Evolutionary conservation across 768 basidiomycete genomes (phyloP).

Genomic region (Podaxis sp.): DNA sequence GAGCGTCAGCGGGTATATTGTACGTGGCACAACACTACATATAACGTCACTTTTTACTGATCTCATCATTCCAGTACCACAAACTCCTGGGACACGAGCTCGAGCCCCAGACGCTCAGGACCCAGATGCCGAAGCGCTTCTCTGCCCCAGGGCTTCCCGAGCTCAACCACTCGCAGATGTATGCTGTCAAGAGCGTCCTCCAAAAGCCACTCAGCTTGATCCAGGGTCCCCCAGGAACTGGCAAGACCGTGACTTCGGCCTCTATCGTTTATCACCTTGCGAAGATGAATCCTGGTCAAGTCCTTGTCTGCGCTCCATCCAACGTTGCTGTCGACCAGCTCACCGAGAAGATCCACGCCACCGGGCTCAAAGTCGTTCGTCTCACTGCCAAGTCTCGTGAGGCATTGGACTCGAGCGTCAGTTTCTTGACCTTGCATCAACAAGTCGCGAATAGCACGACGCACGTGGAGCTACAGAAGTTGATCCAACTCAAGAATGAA

Average conservation of each 20-base stretch:
- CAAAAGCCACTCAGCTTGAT: constrained; percentile 98
- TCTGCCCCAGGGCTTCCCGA: constrained; percentile 97
- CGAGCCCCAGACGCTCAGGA: constrained; percentile 87
- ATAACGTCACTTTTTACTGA: neutral
- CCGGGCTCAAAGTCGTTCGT: constrained; percentile 97
- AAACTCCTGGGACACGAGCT: constrained; percentile 98
- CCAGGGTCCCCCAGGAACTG: constrained; percentile 97
- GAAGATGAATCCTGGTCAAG: constrained; percentile 99
- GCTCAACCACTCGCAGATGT: constrained; percentile 99
- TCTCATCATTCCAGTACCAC: constrained; percentile 68
- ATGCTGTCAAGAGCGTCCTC: constrained; percentile 97
- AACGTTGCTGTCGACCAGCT: constrained; percentile 99
- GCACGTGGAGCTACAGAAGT: constrained; percentile 95
- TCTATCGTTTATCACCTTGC: constrained; percentile 98
- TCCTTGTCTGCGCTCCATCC: constrained; percentile 97
- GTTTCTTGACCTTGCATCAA: constrained; percentile 92
- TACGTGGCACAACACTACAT: constrained; percentile 39
- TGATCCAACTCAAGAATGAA: constrained; percentile 96
- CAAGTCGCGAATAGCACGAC: constrained; percentile 97
- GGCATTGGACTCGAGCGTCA: constrained; percentile 93
- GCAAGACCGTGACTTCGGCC: constrained; percentile 98
- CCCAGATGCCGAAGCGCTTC: constrained; percentile 96
- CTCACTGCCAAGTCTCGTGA: constrained; percentile 98
- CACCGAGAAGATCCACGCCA: constrained; percentile 98
- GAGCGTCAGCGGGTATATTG: constrained; percentile 98